phyloP scores from a whole-genome alignment of 371 early-diverging fungal species.

The Mortierella sp. region DNA sequence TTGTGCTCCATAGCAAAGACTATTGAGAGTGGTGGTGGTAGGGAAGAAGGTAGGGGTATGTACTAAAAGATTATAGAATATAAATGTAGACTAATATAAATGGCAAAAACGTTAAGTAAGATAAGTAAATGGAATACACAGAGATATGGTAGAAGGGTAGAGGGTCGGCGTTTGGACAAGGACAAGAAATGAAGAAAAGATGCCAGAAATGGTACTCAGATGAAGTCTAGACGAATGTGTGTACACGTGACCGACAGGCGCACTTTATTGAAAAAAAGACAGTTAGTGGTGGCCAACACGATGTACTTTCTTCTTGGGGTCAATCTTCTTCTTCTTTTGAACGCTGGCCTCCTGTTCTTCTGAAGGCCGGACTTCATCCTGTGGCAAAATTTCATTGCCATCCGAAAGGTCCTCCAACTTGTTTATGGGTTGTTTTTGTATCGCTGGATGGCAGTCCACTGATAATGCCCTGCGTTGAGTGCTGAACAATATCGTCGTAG shows the following conservation, averaged over 20 bases:
- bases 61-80: neutral
- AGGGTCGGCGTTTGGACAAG: too few species aligned
- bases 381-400: neutral
- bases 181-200: too few species aligned
- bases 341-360: slow-evolving; percentile 1
- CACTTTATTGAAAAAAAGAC: too few species aligned
- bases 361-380: slow-evolving; percentile 2
- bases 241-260: too few species aligned
- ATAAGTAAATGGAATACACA: too few species aligned
- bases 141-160: too few species aligned
- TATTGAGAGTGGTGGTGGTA: neutral
- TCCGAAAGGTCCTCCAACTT: slow-evolving; percentile 31
- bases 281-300: too few species aligned
- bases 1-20: slow-evolving; percentile 15
- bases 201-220: too few species aligned
- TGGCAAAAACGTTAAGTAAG: too few species aligned
- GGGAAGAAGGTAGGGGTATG: neutral
- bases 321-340: neutral
- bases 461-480: slow-evolving; percentile 75
- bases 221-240: too few species aligned
- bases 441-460: slow-evolving; percentile 37
- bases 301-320: too few species aligned
- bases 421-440: slow-evolving; percentile 19
- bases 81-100: too few species aligned
- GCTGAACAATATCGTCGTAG: slow-evolving; percentile 76